Conservation (phyloP, 306 rosid genomes). For the Trifolium repens region DNA sequence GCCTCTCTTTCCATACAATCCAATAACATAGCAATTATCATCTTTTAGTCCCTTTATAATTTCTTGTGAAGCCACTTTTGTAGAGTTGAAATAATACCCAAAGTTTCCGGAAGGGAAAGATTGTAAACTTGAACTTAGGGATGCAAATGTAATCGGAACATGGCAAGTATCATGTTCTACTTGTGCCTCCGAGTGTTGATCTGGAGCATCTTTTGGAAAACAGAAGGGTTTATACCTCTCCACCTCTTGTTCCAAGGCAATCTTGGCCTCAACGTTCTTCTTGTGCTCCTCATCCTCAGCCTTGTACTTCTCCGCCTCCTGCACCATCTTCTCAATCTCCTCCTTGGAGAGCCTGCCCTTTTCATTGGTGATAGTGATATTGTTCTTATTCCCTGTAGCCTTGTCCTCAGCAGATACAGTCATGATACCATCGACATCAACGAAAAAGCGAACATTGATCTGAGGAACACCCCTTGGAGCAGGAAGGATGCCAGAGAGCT, state of each 20-base stretch:
- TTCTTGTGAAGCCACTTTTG: not conserved
- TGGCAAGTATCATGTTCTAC: not conserved
- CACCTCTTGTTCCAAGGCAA: not conserved
- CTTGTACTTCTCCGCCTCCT: conserved; percentile 82
- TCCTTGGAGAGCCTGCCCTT: conserved; percentile 80
- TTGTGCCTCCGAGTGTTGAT: not conserved
- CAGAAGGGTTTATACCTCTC: not conserved
- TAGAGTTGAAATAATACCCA: not conserved
- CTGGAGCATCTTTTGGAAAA: not conserved
- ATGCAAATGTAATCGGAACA: not conserved
- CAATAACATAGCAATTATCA: not conserved
- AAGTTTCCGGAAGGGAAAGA: not conserved
- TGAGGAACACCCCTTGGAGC: conserved; percentile 87
- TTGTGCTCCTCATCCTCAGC: conserved; percentile 78
- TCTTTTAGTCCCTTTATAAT: not conserved
- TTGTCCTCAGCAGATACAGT: conserved; percentile 75
- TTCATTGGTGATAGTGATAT: conserved; percentile 77
- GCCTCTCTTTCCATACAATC: not conserved
- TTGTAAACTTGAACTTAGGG: not conserved
- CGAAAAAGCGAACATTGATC: conserved; percentile 71
- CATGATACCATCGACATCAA: conserved; percentile 80
- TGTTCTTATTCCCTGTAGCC: conserved; percentile 76
- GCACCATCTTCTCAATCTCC: conserved; percentile 80
- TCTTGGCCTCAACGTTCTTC: conserved; percentile 64
- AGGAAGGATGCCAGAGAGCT: conserved; percentile 80